These are phyloP conservation scores for Harringtonia aguacate DNA, from an alignment of 2,329 filamentous ascomycete genomes.

Conservation along the genomic window DNA sequence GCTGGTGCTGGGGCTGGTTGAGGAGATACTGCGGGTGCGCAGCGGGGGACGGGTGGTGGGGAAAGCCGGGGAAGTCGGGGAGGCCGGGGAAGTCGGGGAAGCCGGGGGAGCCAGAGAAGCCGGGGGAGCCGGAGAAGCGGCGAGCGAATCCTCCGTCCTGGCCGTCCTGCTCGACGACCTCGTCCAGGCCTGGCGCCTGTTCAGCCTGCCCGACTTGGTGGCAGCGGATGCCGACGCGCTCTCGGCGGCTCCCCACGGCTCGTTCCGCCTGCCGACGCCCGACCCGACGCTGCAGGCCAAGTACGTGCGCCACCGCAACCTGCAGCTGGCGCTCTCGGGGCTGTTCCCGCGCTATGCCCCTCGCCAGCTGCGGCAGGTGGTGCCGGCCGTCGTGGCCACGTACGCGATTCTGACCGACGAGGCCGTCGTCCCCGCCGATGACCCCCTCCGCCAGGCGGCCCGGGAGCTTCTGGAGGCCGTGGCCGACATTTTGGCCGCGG, in stretches of 20 bases:
- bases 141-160: too few relatives aligned
- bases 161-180: slow-evolving; percentile 26
- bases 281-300: slow-evolving; percentile 6
- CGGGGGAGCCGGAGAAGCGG: too few relatives aligned
- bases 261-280: slow-evolving; percentile 9
- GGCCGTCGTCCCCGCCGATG: slow-evolving; percentile 10
- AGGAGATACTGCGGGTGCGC: slow-evolving; percentile 15
- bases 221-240: slow-evolving; percentile 6
- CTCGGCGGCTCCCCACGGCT: not conserved
- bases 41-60: not conserved
- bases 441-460: slow-evolving; percentile 13
- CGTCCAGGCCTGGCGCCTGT: slow-evolving; percentile 28
- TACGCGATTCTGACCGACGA: slow-evolving; percentile 26
- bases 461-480: slow-evolving; percentile 16
- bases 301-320: slow-evolving; percentile 9
- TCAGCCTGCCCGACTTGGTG: slow-evolving; percentile 20
- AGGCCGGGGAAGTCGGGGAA: too few relatives aligned
- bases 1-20: slow-evolving; percentile 22
- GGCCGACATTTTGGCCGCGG: slow-evolving; percentile 10
- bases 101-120: slow-evolving; percentile 10
- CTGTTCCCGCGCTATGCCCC: slow-evolving; percentile 23
- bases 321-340: slow-evolving; percentile 18
- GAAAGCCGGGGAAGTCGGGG: not conserved
- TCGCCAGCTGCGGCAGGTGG: slow-evolving; percentile 16
- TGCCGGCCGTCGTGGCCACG: slow-evolving; percentile 25